Percentiles rank a stretch among this genome's conserved stretches.
Conservation (phyloP, 2,329 filamentous ascomycete genomes). For the Dryadomyces quercivorus region DNA sequence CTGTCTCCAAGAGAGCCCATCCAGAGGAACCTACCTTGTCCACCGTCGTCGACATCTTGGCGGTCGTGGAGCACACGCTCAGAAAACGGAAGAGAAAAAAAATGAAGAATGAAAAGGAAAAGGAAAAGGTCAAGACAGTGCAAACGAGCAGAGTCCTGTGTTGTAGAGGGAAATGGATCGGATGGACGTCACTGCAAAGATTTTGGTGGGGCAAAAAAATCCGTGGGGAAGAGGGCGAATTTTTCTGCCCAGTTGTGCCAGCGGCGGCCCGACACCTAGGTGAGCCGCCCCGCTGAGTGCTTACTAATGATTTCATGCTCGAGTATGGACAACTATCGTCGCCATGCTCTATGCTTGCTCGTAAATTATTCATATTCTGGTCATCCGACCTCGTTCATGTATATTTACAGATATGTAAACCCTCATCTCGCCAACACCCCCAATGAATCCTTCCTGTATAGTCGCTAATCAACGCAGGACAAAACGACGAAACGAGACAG, state of each 20-base stretch:
- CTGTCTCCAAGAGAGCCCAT: background rate
- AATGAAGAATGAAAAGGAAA: too few relatives aligned
- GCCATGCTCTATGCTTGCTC: too few relatives aligned
- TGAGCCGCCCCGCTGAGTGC: too few relatives aligned
- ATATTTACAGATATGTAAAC: background rate
- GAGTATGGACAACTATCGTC: too few relatives aligned
- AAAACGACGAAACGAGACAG: background rate
- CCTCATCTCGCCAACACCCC: background rate
- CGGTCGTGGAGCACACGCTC: constrained; percentile 6
- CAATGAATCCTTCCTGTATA: background rate
- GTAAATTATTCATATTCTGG: too few relatives aligned
- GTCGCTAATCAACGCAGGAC: background rate
- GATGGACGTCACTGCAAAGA: background rate
- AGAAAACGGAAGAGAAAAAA: background rate
- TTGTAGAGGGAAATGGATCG: background rate
- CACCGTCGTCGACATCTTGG: constrained; percentile 88
- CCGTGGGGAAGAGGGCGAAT: constrained; percentile 7
- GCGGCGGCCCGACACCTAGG: background rate
- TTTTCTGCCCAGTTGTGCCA: background rate
- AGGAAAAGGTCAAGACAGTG: too few relatives aligned
- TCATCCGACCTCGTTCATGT: too few relatives aligned
- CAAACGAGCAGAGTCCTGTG: background rate
- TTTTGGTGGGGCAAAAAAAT: constrained; percentile 11
- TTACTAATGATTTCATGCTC: too few relatives aligned
- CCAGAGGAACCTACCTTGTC: constrained; percentile 58